Percentiles rank a stretch among this genome's conserved stretches.
Evolutionary conservation across 352 stramenopile genomes (phyloP).

Genomic region (Phytophthora capsici): DNA sequence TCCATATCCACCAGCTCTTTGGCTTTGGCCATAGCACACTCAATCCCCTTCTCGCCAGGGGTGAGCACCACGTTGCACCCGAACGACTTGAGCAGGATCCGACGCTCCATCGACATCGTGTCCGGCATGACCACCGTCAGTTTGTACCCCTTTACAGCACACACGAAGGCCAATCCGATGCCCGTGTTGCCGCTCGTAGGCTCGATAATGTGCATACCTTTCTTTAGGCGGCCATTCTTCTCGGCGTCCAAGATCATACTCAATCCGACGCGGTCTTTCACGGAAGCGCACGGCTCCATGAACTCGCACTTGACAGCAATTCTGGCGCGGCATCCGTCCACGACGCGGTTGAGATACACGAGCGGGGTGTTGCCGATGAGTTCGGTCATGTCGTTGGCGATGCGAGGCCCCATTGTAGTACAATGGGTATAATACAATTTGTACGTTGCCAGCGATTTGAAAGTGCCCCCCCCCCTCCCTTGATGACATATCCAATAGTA

Average conservation of each 20-base stretch:
- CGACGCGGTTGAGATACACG: slow-evolving; percentile 89
- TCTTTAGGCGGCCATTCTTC: slow-evolving; percentile 52
- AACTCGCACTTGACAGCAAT: slow-evolving; percentile 89
- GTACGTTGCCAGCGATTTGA: not conserved
- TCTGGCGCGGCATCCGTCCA: slow-evolving; percentile 74
- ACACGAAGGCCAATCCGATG: not conserved
- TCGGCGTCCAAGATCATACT: slow-evolving; percentile 68
- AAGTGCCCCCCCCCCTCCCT: not conserved
- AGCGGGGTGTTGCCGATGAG: slow-evolving; percentile 95
- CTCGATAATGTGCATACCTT: slow-evolving; percentile 66
- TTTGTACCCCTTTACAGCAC: slow-evolving; percentile 8
- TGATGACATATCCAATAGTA: not conserved
- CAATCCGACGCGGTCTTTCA: slow-evolving; percentile 84
- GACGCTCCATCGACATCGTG: slow-evolving; percentile 29
- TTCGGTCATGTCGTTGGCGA: slow-evolving; percentile 93
- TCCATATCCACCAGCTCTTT: slow-evolving; percentile 24
- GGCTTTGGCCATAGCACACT: slow-evolving; percentile 26
- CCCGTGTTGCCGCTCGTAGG: slow-evolving; percentile 1
- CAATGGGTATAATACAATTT: too few species aligned
- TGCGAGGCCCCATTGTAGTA: not conserved
- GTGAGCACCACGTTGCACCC: slow-evolving; percentile 46
- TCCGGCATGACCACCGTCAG: slow-evolving; percentile 29
- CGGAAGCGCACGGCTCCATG: slow-evolving; percentile 81
- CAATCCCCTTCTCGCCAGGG: slow-evolving; percentile 41
- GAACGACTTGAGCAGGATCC: slow-evolving; percentile 16